Percentiles rank a stretch among this genome's conserved stretches.
Evolutionary conservation across 2,329 filamentous ascomycete genomes (phyloP).

Genomic region (Westerdykella aurantiaca): DNA sequence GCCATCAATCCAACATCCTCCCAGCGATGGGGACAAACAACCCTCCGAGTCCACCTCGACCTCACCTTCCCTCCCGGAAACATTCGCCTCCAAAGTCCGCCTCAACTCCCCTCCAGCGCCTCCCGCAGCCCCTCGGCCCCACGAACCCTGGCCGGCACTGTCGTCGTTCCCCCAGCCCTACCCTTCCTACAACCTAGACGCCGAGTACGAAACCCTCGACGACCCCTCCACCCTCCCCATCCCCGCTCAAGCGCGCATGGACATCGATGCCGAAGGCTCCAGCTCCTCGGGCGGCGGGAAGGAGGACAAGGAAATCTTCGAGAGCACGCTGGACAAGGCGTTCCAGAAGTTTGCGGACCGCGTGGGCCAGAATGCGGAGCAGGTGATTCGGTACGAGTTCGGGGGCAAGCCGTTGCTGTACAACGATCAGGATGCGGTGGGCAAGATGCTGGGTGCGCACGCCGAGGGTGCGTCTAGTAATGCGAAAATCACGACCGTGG

Average conservation of each 20-base stretch:
- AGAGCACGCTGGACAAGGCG: constrained; percentile 44
- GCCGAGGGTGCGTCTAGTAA: constrained; percentile 24
- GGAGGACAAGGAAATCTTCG: constrained; percentile 45
- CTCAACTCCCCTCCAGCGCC: constrained; percentile 41
- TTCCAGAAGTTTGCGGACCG: constrained; percentile 51
- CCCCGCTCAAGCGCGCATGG: constrained; percentile 43
- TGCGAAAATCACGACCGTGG: constrained; percentile 23
- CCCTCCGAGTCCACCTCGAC: constrained; percentile 18
- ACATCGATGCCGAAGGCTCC: constrained; percentile 30
- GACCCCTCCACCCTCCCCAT: constrained; percentile 46
- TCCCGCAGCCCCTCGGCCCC: constrained; percentile 34
- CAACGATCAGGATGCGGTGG: constrained; percentile 68
- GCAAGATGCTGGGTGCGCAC: constrained; percentile 51
- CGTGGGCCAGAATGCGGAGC: constrained; percentile 46
- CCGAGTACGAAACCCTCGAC: constrained; percentile 85
- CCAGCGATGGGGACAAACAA: constrained; percentile 10
- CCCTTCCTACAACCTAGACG: constrained; percentile 72
- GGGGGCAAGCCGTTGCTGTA: constrained; percentile 61
- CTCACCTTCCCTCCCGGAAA: constrained; percentile 61
- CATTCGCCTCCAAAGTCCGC: constrained; percentile 66
- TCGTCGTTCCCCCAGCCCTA: constrained; percentile 64
- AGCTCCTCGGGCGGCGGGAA: constrained; percentile 30
- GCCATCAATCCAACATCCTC: constrained; percentile 27
- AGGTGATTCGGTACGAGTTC: constrained; percentile 48
- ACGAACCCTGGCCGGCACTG: constrained; percentile 70